A percentile compares a stretch with the other conserved stretches of the same genome.
Evolutionary conservation across 2,329 filamentous ascomycete species (phyloP).

Genomic region (Eutypa lata): DNA sequence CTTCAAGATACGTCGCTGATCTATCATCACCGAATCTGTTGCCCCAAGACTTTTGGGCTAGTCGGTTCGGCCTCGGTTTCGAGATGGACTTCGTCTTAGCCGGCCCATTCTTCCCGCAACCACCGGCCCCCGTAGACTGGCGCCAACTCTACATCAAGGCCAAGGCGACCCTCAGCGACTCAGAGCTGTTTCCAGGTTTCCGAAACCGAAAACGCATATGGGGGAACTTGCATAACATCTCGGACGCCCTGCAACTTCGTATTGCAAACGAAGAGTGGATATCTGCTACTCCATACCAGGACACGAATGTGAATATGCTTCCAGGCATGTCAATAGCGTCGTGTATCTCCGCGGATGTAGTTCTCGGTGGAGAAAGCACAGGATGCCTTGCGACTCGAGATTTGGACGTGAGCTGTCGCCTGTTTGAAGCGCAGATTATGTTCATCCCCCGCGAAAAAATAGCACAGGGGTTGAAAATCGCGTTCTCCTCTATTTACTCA

Average conservation of each 20-base stretch:
- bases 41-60: conserved; percentile 17
- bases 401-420: conserved; percentile 10
- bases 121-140: conserved; percentile 14
- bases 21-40: conserved; percentile 9
- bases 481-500: conserved; percentile 10
- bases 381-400: neutral
- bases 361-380: too few species aligned
- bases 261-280: conserved; percentile 11
- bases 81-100: conserved; percentile 21
- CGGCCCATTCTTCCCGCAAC: conserved; percentile 4
- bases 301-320: too few species aligned
- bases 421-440: conserved; percentile 13
- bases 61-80: conserved; percentile 12
- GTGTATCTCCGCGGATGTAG: conserved; percentile 2
- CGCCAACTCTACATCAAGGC: conserved; percentile 14
- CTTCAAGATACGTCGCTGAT: conserved; percentile 13
- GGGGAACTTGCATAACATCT: conserved; percentile 9
- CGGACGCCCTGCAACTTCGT: conserved; percentile 10
- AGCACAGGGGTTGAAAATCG: conserved; percentile 4
- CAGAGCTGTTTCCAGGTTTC: conserved; percentile 12
- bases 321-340: too few species aligned
- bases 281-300: conserved; percentile 1
- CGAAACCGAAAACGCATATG: conserved; percentile 17
- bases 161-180: conserved; percentile 10
- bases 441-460: conserved; percentile 1